Conservation (phyloP, 805 yeast genomes). For the Hanseniaspora mollemarum region DNA sequence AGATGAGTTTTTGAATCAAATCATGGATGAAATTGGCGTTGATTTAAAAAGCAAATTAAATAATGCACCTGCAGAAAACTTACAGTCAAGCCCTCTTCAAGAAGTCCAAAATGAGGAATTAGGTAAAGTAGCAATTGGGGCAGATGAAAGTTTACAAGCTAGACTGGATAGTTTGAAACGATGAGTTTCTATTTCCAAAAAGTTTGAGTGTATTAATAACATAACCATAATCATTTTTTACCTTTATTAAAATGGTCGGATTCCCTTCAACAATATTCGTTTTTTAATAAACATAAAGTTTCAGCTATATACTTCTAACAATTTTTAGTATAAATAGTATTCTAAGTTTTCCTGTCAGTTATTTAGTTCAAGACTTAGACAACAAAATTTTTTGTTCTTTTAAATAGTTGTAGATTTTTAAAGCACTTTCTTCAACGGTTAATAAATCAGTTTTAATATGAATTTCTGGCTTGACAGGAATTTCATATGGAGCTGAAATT, state of each 20-base stretch:
- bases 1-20: constrained; percentile 82
- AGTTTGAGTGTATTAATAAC: too few relatives aligned
- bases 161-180: constrained; percentile 72
- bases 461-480: constrained; percentile 74
- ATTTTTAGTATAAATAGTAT: too few relatives aligned
- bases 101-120: constrained; percentile 22
- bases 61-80: constrained; percentile 34
- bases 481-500: constrained; percentile 90
- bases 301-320: background rate
- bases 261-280: too few relatives aligned
- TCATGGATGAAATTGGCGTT: constrained; percentile 91
- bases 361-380: background rate
- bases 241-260: too few relatives aligned
- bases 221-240: too few relatives aligned
- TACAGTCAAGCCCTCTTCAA: background rate
- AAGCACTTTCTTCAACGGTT: constrained; percentile 72
- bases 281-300: too few relatives aligned
- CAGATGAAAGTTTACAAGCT: constrained; percentile 81
- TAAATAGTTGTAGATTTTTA: constrained; percentile 57
- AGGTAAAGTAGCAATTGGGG: constrained; percentile 46
- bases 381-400: constrained; percentile 34
- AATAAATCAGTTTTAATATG: constrained; percentile 62
- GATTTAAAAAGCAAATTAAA: constrained; percentile 48
- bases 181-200: constrained; percentile 9
- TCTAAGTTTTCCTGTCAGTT: too few relatives aligned